Conservation (phyloP, 2,329 filamentous ascomycete species). For the Aspergillus brunneoviolaceus region DNA sequence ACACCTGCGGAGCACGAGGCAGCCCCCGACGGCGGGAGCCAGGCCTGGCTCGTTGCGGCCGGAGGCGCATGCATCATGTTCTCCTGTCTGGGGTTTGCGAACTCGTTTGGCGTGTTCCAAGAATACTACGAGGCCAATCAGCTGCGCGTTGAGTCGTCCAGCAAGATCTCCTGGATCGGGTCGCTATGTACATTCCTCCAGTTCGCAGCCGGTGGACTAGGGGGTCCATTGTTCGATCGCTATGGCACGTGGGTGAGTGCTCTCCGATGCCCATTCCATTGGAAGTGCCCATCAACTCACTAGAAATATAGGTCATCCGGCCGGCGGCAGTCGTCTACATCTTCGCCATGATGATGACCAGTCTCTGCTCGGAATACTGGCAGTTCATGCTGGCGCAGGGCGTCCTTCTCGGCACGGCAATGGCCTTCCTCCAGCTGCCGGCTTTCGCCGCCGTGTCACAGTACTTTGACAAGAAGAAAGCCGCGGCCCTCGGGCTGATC, state of each 20-base stretch:
- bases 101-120: conserved; percentile 51
- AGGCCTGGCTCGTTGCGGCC: conserved; percentile 30
- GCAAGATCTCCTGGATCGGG: conserved; percentile 49
- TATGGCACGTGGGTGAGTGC: conserved; percentile 28
- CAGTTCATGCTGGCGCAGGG: conserved; percentile 48
- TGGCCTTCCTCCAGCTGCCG: conserved; percentile 47
- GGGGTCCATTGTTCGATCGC: conserved; percentile 26
- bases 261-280: neutral
- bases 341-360: conserved; percentile 64
- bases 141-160: conserved; percentile 38
- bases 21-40: conserved; percentile 29
- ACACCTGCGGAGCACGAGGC: conserved; percentile 22
- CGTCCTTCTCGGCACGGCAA: conserved; percentile 23
- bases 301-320: conserved; percentile 14
- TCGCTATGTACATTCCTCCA: conserved; percentile 37
- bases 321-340: conserved; percentile 35
- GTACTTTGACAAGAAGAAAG: conserved; percentile 51
- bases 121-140: conserved; percentile 48
- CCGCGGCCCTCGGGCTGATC: conserved; percentile 48
- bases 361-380: conserved; percentile 55
- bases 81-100: conserved; percentile 43
- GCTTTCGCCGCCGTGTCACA: conserved; percentile 48
- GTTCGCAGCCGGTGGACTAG: conserved; percentile 21
- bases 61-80: conserved; percentile 36
- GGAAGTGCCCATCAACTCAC: no score